Base-by-base conservation (phyloP, 2,329 filamentous ascomycete genomes). In the Aspergillus sp. region DNA sequence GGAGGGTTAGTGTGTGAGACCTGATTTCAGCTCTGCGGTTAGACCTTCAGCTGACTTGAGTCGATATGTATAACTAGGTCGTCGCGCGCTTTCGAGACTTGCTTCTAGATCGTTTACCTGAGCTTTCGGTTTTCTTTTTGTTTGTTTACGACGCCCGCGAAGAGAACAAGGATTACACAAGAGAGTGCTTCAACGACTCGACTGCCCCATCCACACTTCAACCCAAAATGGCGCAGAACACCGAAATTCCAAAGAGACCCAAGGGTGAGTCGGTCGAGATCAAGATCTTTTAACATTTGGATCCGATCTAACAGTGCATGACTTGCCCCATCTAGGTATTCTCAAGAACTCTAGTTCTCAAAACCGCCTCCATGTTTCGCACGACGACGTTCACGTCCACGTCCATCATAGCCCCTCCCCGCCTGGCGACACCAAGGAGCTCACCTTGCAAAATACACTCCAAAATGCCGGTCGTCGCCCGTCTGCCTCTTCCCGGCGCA, bases 361-460 rank as follows among this genome's bases (percentile, higher is more conserved):
- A 61, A 87, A 84, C 67, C 80, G 83, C 58, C 84, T 85, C 31
- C 83, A 86, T 19, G 80, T 82, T 33, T 70, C 76, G 21, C 51
- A 76, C 67, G 57, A 73, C 65, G 50, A 73, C 62, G 70, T 74
- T 7, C 73, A 66, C 57, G 8, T 27, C 24, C 24, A 41, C 17
- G 39, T 17, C 11, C 45, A 47, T 33, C 45, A 48, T 21, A 70
- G 68, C 9, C 73, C 63, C 75, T 55, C 79, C 80, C 44, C 71
- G 62, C 79, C 65, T 73, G 80, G 67, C 75, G 86, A 72, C 65
- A 76, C 92, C 64, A 95, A 96, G 78, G 95, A 98, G 71, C 82
- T 97, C 67, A 96, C 92, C 3, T 86, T 98, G 59, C 88, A 93
- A 74, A 99, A 99, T 78, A 99, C 95, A 1, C 86, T 97, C 61